Evolutionary conservation across 768 basidiomycete genomes (phyloP).

Genomic region (Amanita thiersii): DNA sequence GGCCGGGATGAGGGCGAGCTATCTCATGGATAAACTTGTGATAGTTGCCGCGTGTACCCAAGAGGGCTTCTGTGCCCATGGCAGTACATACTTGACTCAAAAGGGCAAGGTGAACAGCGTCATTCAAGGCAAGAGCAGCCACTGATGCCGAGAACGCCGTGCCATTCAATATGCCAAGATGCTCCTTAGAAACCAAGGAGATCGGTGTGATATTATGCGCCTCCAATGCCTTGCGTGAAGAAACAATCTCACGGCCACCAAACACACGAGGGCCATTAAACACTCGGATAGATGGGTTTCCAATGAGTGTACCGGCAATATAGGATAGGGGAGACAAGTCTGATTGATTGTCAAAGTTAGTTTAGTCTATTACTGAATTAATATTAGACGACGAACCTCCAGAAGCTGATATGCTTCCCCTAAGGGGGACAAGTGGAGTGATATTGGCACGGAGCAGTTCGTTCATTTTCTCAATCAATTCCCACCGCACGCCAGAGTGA

Average conservation of each 20-base stretch:
- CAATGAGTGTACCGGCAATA: conserved; percentile 73
- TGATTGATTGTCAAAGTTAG: conserved; percentile 25
- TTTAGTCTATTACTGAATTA: conserved; percentile 11
- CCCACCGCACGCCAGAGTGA: conserved; percentile 80
- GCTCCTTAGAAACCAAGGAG: conserved; percentile 65
- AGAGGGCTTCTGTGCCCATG: conserved; percentile 76
- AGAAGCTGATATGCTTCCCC: conserved; percentile 77
- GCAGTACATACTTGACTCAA: conserved; percentile 72
- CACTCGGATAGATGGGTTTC: conserved; percentile 73
- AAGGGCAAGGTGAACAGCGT: conserved; percentile 59
- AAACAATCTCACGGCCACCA: conserved; percentile 40
- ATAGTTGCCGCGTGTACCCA: conserved; percentile 64
- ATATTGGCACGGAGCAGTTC: conserved; percentile 64
- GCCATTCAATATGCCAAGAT: conserved; percentile 77
- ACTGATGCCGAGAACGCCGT: conserved; percentile 80
- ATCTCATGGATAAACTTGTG: conserved; percentile 71
- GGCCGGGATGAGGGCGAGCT: conserved; percentile 79
- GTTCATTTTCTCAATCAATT: conserved; percentile 73
- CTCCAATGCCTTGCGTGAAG: conserved; percentile 49
- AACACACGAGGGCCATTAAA: conserved; percentile 46
- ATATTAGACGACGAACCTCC: conserved; percentile 43
- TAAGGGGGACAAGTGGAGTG: conserved; percentile 73
- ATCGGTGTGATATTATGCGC: conserved; percentile 58
- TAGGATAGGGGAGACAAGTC: conserved; percentile 75
- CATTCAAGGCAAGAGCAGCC: conserved; percentile 65